Evolutionary conservation across 176 grass and related monocot genomes (phyloP).

Genomic region (Elaeis guineensis): DNA sequence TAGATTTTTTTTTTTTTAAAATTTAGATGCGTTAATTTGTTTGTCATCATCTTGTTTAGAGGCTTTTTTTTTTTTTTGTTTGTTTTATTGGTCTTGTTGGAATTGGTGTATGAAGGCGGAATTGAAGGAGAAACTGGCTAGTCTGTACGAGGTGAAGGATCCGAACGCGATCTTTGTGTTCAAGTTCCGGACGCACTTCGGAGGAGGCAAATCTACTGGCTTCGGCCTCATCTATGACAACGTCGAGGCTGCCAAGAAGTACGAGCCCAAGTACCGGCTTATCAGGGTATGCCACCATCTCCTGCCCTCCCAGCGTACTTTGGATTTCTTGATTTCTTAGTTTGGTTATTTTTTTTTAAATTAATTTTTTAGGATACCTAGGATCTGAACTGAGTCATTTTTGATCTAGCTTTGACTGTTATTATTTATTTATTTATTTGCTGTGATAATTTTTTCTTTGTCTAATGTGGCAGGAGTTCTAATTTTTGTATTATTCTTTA

Average conservation of each 20-base stretch:
- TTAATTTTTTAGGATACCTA: no score
- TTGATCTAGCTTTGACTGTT: no score
- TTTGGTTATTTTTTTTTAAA: no score
- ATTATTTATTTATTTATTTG: no score
- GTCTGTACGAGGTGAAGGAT: constrained; percentile 9
- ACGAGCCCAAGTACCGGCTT: constrained; percentile 17
- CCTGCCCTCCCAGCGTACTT: background rate
- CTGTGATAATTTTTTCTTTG: no score
- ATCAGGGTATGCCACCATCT: constrained; percentile 8
- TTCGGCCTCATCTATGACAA: constrained; percentile 17
- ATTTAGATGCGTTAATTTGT: background rate
- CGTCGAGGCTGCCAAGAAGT: constrained; percentile 11
- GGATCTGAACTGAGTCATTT: no score
- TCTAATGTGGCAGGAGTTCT: no score
- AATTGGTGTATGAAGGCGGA: background rate
- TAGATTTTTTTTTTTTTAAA: background rate
- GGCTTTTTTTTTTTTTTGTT: background rate
- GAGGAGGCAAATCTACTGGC: constrained; percentile 15
- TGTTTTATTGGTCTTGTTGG: background rate
- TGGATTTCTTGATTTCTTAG: background rate
- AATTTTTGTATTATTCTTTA: no score
- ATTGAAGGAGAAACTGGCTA: constrained; percentile 13
- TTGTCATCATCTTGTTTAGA: background rate
- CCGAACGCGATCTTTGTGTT: constrained; percentile 8
- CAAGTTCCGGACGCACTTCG: constrained; percentile 15